A percentile compares a stretch with the other conserved stretches of the same genome.
Conservation (phyloP, 2,329 filamentous ascomycete species). For the Zarea fungicola region DNA sequence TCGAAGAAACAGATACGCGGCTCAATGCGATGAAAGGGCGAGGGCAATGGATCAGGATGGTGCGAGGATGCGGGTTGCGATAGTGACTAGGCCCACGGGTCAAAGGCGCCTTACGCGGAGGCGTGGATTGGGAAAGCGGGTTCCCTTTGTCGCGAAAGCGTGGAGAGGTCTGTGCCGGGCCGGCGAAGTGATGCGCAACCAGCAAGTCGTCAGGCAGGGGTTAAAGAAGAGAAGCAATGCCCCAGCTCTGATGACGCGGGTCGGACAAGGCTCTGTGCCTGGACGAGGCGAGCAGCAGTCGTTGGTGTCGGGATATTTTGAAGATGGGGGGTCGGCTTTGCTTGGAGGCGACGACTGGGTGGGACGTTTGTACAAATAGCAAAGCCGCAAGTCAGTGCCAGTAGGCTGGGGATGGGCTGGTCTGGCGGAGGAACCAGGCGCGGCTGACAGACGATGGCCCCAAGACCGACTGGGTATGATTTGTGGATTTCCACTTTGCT, state of each 20-base stretch:
- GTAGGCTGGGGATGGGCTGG: background rate
- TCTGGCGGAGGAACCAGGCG: conserved; percentile 8
- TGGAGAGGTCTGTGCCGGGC: background rate
- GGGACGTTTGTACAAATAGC: conserved; percentile 5
- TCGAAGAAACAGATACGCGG: background rate
- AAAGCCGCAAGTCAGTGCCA: conserved; percentile 1
- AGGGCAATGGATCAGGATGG: background rate
- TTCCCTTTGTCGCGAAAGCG: conserved; percentile 7
- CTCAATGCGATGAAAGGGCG: background rate
- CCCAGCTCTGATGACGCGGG: background rate
- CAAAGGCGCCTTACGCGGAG: background rate
- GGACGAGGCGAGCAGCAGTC: background rate
- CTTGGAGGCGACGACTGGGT: background rate
- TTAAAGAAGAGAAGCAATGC: background rate
- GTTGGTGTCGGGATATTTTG: background rate
- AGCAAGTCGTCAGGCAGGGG: background rate
- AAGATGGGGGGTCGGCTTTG: background rate
- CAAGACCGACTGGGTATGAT: background rate
- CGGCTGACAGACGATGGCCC: conserved; percentile 11
- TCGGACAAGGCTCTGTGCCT: background rate
- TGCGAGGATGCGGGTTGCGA: background rate
- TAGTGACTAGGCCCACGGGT: background rate
- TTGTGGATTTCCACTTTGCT: background rate
- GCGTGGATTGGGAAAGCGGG: background rate
- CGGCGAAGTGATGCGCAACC: background rate